Evolutionary conservation across 148 eudicot genomes (phyloP), one percentile per base, ranked within the genome.

Genomic region (Camellia lanceoleosa): DNA sequence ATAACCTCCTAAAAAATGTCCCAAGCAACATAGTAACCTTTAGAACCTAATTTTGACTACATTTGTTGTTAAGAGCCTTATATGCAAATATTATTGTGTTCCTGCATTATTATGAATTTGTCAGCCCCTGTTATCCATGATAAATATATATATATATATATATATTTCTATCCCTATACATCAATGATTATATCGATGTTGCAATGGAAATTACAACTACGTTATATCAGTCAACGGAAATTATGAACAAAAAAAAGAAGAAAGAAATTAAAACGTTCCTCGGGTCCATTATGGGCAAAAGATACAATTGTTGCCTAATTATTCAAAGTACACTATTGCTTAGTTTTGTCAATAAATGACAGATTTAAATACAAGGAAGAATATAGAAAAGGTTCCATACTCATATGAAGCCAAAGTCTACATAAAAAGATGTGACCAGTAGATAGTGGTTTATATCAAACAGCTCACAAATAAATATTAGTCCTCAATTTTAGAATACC

Each of bases 401-500:
- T 46, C 20, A 63, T 76, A 16, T 20, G 59, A 20, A 54, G 60
- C 11, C 71, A 49, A 64, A 46, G 2, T 13, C 10, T 61, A 60
- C 65, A 68, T 9, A 68, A 52, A n/a, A 56, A 15, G 41, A 16
- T 52, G 43, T 49, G 23, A 7, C 4, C 12, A 54, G 14, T 20
- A 51, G 14, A 66, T 9, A 56, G 38, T 63, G 67, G 68, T 55
- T 9, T 60, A 43, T 55, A 61, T 65, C 67, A 54, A 19, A 46
- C 16, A 74, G 46, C 3, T 65, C 66, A 13, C 30, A 56, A 55
- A 46, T 54, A 8, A 1, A 58, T 20, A 64, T 51, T 44, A 60
- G 43, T 43, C 69, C 74, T 58, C 69, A 79, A 47, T 38, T 52
- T 15, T 71, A 61, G 54, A 55, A 41, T 75, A 59, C 16, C 49